These are phyloP conservation scores for Brassica balearica DNA, from an alignment of 441 rosid genomes.

Conservation along the genomic window DNA sequence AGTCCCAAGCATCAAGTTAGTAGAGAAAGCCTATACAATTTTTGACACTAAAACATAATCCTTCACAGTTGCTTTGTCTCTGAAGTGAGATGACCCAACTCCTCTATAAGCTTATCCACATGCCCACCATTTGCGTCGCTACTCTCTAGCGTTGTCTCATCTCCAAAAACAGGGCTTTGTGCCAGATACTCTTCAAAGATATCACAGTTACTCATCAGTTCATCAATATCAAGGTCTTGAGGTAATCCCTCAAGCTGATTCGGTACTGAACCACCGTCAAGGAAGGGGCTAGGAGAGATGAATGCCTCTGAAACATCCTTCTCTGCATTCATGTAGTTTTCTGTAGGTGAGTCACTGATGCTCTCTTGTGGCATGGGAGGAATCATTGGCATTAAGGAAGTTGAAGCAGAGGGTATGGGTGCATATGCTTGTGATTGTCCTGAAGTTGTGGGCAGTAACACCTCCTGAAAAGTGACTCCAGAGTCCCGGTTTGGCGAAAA, in stretches of 20 bases:
- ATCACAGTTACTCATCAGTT: conserved; percentile 56
- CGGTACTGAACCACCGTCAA: conserved; percentile 51
- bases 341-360: conserved; percentile 50
- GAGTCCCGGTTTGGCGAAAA: conserved; percentile 48
- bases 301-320: conserved; percentile 43
- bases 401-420: conserved; percentile 27
- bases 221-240: conserved; percentile 68
- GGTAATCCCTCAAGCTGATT: conserved; percentile 55
- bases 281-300: conserved; percentile 55
- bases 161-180: conserved; percentile 64
- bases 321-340: conserved; percentile 52
- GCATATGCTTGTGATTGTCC: conserved; percentile 41
- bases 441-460: conserved; percentile 54
- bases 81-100: conserved; percentile 74
- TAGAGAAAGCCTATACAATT: conserved; percentile 23
- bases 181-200: conserved; percentile 64
- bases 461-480: conserved; percentile 80
- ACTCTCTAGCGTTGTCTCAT: conserved; percentile 49
- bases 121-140: conserved; percentile 42
- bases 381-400: conserved; percentile 53
- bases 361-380: conserved; percentile 46
- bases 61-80: conserved; percentile 43
- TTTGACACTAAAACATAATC: conserved; percentile 23
- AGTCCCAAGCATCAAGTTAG: conserved; percentile 20
- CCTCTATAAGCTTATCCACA: conserved; percentile 72